Percentiles rank a stretch among this genome's conserved stretches.
Conservation (phyloP, 2,329 filamentous ascomycete species). For the Kalaharituber pfeilii region DNA sequence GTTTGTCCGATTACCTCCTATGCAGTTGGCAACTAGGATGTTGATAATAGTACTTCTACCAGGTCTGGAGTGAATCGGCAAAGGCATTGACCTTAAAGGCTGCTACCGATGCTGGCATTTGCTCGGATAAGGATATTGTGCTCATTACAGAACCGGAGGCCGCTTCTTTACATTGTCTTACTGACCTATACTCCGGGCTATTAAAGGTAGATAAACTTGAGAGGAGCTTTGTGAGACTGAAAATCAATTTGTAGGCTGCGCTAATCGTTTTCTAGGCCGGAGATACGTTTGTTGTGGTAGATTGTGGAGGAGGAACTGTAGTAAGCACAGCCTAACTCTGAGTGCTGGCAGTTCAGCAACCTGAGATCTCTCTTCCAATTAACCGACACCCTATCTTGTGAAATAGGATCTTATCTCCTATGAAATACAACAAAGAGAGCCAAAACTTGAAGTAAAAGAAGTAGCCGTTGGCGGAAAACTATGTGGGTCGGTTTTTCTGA, state of each 20-base stretch:
- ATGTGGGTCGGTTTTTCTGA: background rate
- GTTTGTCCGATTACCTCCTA: constrained; percentile 29
- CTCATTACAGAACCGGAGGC: constrained; percentile 22
- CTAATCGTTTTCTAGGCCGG: background rate
- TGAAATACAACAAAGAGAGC: background rate
- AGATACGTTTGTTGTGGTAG: background rate
- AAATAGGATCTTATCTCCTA: background rate
- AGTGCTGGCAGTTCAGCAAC: background rate
- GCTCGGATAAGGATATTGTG: constrained; percentile 23
- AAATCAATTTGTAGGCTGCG: background rate
- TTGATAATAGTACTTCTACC: background rate
- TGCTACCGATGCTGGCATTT: constrained; percentile 64
- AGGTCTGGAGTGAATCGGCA: constrained; percentile 55
- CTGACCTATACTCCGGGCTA: constrained; percentile 5
- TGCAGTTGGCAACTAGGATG: too few relatives aligned
- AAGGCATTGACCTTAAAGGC: constrained; percentile 67
- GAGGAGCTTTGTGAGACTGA: background rate
- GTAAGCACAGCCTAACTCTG: background rate
- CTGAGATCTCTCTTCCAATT: background rate
- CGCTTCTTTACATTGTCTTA: constrained; percentile 15
- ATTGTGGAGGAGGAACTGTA: constrained; percentile 1
- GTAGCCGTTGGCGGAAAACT: background rate
- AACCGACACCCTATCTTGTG: too few relatives aligned
- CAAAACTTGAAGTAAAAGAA: background rate
- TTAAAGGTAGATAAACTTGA: constrained; percentile 17